A percentile compares a stretch with the other conserved stretches of the same genome.
Conservation (phyloP, 805 yeast genomes). For the Huiozyma sinensis region DNA sequence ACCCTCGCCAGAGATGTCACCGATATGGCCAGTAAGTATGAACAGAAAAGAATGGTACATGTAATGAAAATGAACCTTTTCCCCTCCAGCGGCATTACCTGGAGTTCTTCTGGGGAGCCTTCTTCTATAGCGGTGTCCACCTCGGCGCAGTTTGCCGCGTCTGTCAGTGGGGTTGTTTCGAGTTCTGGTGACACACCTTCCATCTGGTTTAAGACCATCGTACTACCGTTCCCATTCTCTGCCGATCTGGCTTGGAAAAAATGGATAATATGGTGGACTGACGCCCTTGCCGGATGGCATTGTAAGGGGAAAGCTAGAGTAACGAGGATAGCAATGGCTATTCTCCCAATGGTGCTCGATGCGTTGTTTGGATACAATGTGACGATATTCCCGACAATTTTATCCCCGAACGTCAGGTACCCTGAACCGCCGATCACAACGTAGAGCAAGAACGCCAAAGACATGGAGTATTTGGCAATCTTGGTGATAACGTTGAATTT, state of each 20-base stretch:
- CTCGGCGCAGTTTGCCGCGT: too few relatives aligned
- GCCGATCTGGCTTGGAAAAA: slow-evolving; percentile 28
- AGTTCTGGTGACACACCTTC: slow-evolving; percentile 2
- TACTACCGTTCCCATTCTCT: not conserved
- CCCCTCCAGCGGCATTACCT: slow-evolving; percentile 17
- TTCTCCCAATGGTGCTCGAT: slow-evolving; percentile 67
- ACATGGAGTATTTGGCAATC: slow-evolving; percentile 45
- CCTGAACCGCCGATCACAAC: slow-evolving; percentile 70
- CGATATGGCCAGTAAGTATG: slow-evolving; percentile 48
- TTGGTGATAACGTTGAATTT: slow-evolving; percentile 36
- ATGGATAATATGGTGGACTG: slow-evolving; percentile 60
- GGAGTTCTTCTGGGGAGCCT: slow-evolving; percentile 8
- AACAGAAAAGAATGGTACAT: slow-evolving; percentile 32
- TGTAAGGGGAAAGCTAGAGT: slow-evolving; percentile 80
- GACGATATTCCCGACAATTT: slow-evolving; percentile 69
- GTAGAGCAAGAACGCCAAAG: slow-evolving; percentile 52
- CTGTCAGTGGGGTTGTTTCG: too few relatives aligned
- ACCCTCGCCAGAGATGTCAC: slow-evolving; percentile 59
- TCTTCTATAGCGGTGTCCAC: slow-evolving; percentile 11
- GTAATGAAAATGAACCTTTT: slow-evolving; percentile 42
- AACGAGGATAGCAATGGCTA: slow-evolving; percentile 72
- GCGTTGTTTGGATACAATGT: slow-evolving; percentile 57
- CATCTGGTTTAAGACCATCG: not conserved
- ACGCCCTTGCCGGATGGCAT: slow-evolving; percentile 82
- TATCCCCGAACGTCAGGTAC: slow-evolving; percentile 76